Evolutionary conservation across 2,329 filamentous ascomycete genomes (phyloP), one percentile per base, ranked within the genome.

Genomic region (Emmonsiellopsis sp.): DNA sequence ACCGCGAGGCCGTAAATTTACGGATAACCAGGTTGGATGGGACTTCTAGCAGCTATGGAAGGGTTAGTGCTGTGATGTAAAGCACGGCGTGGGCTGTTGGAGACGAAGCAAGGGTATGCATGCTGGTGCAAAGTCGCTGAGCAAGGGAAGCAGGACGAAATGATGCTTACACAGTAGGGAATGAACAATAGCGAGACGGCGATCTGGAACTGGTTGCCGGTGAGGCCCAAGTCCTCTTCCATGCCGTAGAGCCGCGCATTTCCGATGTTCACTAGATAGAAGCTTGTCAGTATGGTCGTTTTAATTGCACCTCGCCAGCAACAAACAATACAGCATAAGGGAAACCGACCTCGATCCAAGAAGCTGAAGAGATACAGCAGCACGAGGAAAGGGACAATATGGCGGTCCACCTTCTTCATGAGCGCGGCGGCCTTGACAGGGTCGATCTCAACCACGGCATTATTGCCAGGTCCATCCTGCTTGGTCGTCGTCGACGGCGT

Each of bases 351-450:
- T 66, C 86, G 76, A 64, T 89, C 87, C 7, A 91, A 70, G 65
- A 90, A 91, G 59, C 83, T 86, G 59, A 90, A 82, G 11, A 90
- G 75, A 65, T 92, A 92, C 13, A 73, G 55, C 20, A 71, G 56
- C 42, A 74, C 67, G 9, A 73, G 63, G 30, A 72, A 67, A 1
- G 71, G 71, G 42, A 73, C 60, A 53, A 74, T 69, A 53, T 71
- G 66, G 20, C 65, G 26, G 53, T 74, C 71, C 45, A 74, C 69
- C 52, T 73, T 74, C 32, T 69, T 56, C 9, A 73, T 62, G 26
- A 73, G 52, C 7, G 55, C 57, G 26, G 58, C 61, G 48, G 67
- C 67, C 9, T 57, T 60, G 53, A 64, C 58, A 40, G 61, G 58
- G 48, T 69, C 67, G 41, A 65, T 49, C 6, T 57, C 54, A 1